phyloP scores from a whole-genome alignment of 1,284 basidiomycete genomes.

The Trametes sp. region DNA sequence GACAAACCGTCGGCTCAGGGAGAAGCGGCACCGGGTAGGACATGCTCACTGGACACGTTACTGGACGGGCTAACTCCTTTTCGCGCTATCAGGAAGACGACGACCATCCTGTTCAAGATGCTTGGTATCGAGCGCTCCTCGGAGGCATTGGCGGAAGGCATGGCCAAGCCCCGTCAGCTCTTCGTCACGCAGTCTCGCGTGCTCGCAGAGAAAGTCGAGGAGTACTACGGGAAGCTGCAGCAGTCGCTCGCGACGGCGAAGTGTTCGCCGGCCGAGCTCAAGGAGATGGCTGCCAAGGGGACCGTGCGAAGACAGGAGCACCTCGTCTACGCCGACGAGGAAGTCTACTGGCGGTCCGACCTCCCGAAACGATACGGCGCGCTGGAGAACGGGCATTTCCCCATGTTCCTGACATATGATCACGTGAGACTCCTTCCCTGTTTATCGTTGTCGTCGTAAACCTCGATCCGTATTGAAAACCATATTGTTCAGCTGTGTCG shows the following conservation, averaged over 20 bases:
- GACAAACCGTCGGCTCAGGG: background rate
- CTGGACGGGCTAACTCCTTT: background rate
- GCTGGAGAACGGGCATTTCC: constrained; percentile 69
- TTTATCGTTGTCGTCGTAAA: no score
- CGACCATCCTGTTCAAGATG: constrained; percentile 80
- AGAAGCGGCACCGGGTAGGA: constrained; percentile 77
- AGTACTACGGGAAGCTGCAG: constrained; percentile 65
- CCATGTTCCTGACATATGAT: constrained; percentile 74
- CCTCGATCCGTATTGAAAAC: no score
- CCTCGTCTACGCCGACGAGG: constrained; percentile 59
- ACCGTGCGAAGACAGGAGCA: constrained; percentile 42
- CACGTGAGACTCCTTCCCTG: constrained; percentile 51
- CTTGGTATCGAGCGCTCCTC: constrained; percentile 65
- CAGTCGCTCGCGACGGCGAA: constrained; percentile 53
- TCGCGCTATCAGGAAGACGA: constrained; percentile 65
- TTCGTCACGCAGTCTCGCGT: constrained; percentile 77
- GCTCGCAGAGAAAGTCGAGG: constrained; percentile 69
- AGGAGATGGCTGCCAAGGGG: constrained; percentile 33
- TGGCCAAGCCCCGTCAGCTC: constrained; percentile 60
- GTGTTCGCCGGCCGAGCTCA: constrained; percentile 49
- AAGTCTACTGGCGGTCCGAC: constrained; percentile 50
- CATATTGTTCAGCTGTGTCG: constrained; percentile 47
- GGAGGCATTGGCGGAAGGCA: constrained; percentile 42
- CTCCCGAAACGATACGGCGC: constrained; percentile 66
- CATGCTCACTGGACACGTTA: background rate